Conservation (phyloP, 208 protist species). For the Leishmania amazonensis region DNA sequence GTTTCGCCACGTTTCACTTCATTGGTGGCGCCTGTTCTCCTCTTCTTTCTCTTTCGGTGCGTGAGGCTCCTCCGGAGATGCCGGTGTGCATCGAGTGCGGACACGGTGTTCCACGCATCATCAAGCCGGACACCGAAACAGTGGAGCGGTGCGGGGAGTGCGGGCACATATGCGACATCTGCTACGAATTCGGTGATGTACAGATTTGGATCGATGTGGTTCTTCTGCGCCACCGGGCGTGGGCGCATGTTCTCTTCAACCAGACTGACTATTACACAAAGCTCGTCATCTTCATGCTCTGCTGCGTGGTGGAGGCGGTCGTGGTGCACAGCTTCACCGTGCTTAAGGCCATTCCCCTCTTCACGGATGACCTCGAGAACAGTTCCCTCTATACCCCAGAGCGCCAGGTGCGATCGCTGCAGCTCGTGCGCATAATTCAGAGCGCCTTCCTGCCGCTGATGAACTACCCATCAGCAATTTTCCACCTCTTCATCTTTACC, state of each 20-base stretch:
- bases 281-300: conserved; percentile 34
- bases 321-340: conserved; percentile 62
- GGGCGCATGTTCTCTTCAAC: conserved; percentile 84
- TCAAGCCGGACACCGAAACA: conserved; percentile 70
- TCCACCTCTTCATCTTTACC: conserved; percentile 61
- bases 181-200: conserved; percentile 73
- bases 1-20: background rate
- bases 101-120: conserved; percentile 43
- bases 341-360: conserved; percentile 26
- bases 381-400: conserved; percentile 19
- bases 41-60: conserved; percentile 13
- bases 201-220: conserved; percentile 82
- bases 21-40: background rate
- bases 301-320: conserved; percentile 75
- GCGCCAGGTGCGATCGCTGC: conserved; percentile 45
- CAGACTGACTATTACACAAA: conserved; percentile 21
- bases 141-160: conserved; percentile 77
- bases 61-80: conserved; percentile 38
- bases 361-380: conserved; percentile 4
- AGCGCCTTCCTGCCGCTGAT: conserved; percentile 46
- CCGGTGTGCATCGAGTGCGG: conserved; percentile 82
- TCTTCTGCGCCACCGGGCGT: conserved; percentile 68
- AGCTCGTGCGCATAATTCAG: conserved; percentile 67
- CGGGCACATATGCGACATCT: conserved; percentile 60
- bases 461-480: conserved; percentile 53